Base-by-base conservation (phyloP, 2,329 filamentous ascomycete genomes). In the Verticillium zaregamsianum region DNA sequence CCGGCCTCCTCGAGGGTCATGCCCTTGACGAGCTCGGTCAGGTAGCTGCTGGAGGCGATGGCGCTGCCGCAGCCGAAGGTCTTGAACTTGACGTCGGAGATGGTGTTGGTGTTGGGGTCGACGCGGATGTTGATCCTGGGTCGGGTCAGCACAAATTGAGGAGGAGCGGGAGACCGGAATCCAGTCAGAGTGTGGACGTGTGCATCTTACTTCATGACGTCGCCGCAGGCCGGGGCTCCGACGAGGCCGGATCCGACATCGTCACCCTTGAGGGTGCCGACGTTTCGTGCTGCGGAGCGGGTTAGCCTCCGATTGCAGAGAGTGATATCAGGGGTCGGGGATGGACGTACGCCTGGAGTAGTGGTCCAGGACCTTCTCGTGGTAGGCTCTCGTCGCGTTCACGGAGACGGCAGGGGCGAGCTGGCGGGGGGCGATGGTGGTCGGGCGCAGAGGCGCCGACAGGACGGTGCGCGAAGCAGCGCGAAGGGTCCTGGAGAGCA, bases 81-180 rank as follows among this genome's bases (percentile, higher is more conserved):
- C 88, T 97, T 97, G 86, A 97, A 97, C 79, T 96, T 95, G 74
- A 96, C 93, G 70, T 97, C 94, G 70, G 88, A 89, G 74, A 97
- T 97, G 69, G 88, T 94, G 76, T 95, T 91, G 71, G 88, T 92
- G 69, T 90, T 84, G 66, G 91, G 91, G 78, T 97, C 93, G 70
- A 97, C 93, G 63, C 92, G 89, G 78, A 95, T 96, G 79, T 92
- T 89, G 35, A 92, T 60, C 81, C 72, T 79, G 74, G 7, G 76
- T 68, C 2, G 5, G 33, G 59, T 66, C 39, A 64, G 63, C 63
- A 40, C 39, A 3, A n/a, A 6, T 28, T 35, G 5, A n/a, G 28
- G 31, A 6, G 17, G 6, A 31, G 12, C 20, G 15, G 55, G 3
- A 20, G 25, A 17, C 25, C 14, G 55, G 8, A 57, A 37, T 35